phyloP scores from a whole-genome alignment of 169 alveolate genomes.

The Amoebophrya sp. region DNA sequence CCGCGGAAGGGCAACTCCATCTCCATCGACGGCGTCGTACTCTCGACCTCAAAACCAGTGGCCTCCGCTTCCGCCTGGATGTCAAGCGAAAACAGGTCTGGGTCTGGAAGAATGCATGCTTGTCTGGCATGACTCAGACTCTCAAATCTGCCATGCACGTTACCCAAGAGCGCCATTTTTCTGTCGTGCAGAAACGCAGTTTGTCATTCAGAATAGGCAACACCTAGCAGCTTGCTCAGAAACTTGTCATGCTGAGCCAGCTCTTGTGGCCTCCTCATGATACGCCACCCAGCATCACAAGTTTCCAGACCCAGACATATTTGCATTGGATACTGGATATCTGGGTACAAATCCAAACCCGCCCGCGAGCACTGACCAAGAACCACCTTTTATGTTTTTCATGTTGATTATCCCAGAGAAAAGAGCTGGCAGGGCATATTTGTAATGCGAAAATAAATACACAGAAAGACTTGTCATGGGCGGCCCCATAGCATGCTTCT shows the following conservation, averaged over 20 bases:
- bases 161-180: neutral
- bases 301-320: neutral
- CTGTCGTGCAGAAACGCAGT: neutral
- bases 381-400: neutral
- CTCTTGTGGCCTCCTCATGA: too few relatives aligned
- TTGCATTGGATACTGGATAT: neutral
- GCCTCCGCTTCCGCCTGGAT: neutral
- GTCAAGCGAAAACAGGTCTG: neutral
- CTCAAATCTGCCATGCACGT: neutral
- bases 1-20: neutral
- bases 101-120: neutral
- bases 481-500: neutral
- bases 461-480: neutral
- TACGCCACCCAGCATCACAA: neutral
- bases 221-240: neutral
- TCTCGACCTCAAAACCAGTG: neutral
- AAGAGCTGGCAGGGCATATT: too few relatives aligned
- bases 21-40: neutral
- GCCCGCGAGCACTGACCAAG: neutral
- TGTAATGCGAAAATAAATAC: too few relatives aligned
- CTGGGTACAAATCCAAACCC: neutral
- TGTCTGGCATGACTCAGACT: neutral
- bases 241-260: neutral
- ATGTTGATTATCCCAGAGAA: neutral
- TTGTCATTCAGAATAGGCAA: neutral